Evolutionary conservation across 2,329 filamentous ascomycete species (phyloP).

Genomic region (Verticillium nubilum): DNA sequence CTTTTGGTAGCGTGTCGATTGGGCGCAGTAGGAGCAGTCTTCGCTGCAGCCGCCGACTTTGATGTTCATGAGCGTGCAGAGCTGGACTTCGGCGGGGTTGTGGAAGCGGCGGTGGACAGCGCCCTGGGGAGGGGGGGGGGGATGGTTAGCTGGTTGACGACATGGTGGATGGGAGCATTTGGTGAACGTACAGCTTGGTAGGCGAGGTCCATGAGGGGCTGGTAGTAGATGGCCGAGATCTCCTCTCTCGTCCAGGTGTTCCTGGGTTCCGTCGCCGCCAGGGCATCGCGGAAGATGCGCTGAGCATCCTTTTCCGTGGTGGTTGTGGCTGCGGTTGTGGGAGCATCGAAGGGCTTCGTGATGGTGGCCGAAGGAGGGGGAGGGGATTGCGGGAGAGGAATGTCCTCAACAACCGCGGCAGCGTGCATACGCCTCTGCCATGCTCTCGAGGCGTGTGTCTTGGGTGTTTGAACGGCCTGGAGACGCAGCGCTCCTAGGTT

Average conservation of each 20-base stretch:
- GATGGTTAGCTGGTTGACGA: neutral
- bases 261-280: slow-evolving; percentile 55
- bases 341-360: neutral
- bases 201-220: slow-evolving; percentile 72
- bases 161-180: too few species aligned
- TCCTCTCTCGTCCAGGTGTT: slow-evolving; percentile 78
- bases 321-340: neutral
- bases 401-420: neutral
- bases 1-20: slow-evolving; percentile 73
- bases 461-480: neutral
- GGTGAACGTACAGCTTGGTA: slow-evolving; percentile 57
- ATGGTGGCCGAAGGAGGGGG: neutral
- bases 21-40: slow-evolving; percentile 89
- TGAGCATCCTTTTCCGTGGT: slow-evolving; percentile 6
- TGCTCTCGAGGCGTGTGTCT: neutral
- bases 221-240: slow-evolving; percentile 76
- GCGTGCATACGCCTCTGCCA: neutral
- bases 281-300: slow-evolving; percentile 42
- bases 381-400: neutral
- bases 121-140: slow-evolving; percentile 43
- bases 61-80: slow-evolving; percentile 96
- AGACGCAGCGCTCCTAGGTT: neutral
- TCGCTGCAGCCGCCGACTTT: slow-evolving; percentile 90
- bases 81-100: slow-evolving; percentile 75
- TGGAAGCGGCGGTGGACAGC: slow-evolving; percentile 81